Evolutionary conservation across 1,284 basidiomycete genomes (phyloP).

Genomic region (Ceratobasidium sp.): DNA sequence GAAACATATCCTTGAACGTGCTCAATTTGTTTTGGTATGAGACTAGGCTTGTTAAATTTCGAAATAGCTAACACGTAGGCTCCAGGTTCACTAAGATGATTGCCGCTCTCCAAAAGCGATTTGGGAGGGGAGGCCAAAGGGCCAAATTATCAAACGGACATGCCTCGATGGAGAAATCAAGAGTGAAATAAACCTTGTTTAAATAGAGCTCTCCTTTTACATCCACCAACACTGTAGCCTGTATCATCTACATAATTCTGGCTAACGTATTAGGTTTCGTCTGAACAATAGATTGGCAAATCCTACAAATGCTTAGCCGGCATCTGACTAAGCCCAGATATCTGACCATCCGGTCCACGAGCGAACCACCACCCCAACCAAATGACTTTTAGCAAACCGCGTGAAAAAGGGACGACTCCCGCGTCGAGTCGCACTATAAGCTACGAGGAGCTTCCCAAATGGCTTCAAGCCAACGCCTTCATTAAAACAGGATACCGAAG

Average conservation of each 20-base stretch:
- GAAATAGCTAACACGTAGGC: not conserved
- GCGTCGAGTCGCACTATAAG: not conserved
- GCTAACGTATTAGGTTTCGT: not conserved
- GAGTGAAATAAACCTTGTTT: not conserved
- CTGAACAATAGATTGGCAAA: too few species aligned
- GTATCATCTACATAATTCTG: not conserved
- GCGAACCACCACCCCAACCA: slow-evolving; percentile 23
- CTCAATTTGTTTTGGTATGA: slow-evolving; percentile 74
- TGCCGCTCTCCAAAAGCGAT: slow-evolving; percentile 41
- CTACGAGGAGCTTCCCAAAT: slow-evolving; percentile 28
- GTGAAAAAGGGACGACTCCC: not conserved
- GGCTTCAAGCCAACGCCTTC: slow-evolving; percentile 72
- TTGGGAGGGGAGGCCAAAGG: slow-evolving; percentile 15
- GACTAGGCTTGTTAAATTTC: not conserved
- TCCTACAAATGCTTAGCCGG: not conserved
- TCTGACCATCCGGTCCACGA: not conserved
- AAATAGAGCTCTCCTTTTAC: not conserved
- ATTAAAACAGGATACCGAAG: slow-evolving; percentile 75
- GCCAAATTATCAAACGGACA: not conserved
- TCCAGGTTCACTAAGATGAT: slow-evolving; percentile 44
- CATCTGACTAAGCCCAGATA: slow-evolving; percentile 8
- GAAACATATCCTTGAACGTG: slow-evolving; percentile 65
- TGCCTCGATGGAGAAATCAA: not conserved
- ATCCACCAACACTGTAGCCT: not conserved
- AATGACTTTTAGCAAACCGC: not conserved